Conservation (phyloP, 2,329 filamentous ascomycete species). For the Pseudocercospora musae region DNA sequence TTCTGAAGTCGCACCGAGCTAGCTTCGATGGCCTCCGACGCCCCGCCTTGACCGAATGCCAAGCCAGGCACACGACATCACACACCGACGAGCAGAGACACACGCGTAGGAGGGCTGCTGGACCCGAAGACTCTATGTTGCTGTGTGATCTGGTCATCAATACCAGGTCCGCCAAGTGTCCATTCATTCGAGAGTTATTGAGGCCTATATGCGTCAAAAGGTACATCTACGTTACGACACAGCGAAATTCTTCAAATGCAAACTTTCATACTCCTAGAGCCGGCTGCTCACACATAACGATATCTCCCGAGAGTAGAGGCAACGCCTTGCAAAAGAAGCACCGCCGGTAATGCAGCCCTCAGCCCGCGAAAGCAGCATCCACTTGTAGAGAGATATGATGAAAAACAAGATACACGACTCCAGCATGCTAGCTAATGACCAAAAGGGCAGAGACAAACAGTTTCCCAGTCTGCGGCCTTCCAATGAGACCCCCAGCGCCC, state of each 20-base stretch:
- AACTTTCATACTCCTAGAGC: slow-evolving; percentile 20
- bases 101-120: background rate
- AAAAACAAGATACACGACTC: slow-evolving; percentile 21
- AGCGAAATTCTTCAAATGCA: slow-evolving; percentile 12
- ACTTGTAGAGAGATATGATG: slow-evolving; percentile 7
- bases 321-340: slow-evolving; percentile 17
- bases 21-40: background rate
- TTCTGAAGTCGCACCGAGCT: background rate
- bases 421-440: slow-evolving; percentile 21
- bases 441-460: slow-evolving; percentile 17
- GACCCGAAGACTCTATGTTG: background rate
- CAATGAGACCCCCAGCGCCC: slow-evolving; percentile 8
- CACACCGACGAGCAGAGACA: background rate
- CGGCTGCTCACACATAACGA: slow-evolving; percentile 15
- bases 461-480: slow-evolving; percentile 9
- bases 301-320: slow-evolving; percentile 13
- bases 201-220: background rate
- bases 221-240: background rate
- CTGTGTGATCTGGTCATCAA: background rate
- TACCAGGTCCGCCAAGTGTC: background rate
- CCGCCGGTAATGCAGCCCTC: slow-evolving; percentile 17
- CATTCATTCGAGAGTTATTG: background rate
- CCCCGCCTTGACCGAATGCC: background rate
- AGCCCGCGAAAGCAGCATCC: slow-evolving; percentile 18
- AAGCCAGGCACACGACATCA: background rate